Evolutionary conservation across 169 alveolate genomes (phyloP), one percentile per base, ranked within the genome.

Genomic region (Eimeria necatrix): DNA sequence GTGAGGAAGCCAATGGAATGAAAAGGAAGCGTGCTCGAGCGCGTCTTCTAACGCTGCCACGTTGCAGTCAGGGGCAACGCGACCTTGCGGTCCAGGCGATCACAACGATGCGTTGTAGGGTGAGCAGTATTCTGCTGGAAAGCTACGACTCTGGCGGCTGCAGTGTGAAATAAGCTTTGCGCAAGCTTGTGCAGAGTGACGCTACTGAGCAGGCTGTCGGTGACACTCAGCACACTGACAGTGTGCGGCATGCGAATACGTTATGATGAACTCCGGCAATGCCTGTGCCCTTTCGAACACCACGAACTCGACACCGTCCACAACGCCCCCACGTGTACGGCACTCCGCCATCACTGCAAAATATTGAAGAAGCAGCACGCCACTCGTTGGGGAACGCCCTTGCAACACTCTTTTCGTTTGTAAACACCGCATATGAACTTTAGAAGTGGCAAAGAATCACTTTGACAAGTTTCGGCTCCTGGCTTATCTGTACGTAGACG

Each of bases 231-330:
- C 64, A 60, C 94, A 87, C 86, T 87, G 94, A 70, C 94, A 87
- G 41, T 87, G 85, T 22, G 91, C 78, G 70, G 74, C 95, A 76
- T 94, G 96, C 4, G 91, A 59, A 59, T 94, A 94, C 64, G 94
- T 84, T 22, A 94, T 86, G 51, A 91, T 24, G 92, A 71, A 94
- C 87, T 80, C 73, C 3, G 96, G 96, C 88, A 94, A 73, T 16
- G 96, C 96, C 92, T 94, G 96, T 7, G 94, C 94, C 56, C 96
- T 48, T 70, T 94, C 96, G 60, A 76, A 94, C 61, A 94, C 94
- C 20, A 94, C 94, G 71, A 76, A 94, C 86, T 94, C 96, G 71
- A 76, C 86, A 48, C 92, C 68, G 94, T 94, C 96, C 64, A 94
- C 96, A n/a, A 94, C 76, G 71, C 96, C 96, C 16, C 96, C 96